A percentile compares a stretch with the other conserved stretches of the same genome.
These are phyloP conservation scores for Claviceps monticola DNA, from an alignment of 2,329 filamentous ascomycete species.

Conservation along the genomic window DNA sequence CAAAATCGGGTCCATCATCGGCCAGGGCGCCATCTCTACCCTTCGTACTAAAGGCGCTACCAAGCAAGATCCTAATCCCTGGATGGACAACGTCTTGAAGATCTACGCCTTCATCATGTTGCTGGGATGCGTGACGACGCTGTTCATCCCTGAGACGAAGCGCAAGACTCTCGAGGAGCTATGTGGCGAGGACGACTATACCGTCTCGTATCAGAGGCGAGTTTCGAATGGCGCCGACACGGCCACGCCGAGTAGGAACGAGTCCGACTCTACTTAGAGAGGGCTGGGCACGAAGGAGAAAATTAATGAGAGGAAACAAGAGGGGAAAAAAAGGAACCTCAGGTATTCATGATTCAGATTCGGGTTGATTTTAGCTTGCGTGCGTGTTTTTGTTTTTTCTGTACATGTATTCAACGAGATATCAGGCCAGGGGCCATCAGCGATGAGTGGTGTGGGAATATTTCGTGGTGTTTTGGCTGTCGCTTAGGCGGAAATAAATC, in stretches of 20 bases:
- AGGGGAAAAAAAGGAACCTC: no score
- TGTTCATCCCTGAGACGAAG: conserved; percentile 63
- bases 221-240: neutral
- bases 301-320: neutral
- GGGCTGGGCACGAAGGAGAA: neutral
- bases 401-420: neutral
- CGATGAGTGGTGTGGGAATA: no score
- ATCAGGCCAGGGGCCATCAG: no score
- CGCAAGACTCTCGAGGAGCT: conserved; percentile 59
- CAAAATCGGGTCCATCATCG: conserved; percentile 43
- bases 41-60: conserved; percentile 34
- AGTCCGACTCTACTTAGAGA: conserved; percentile 2
- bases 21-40: conserved; percentile 42
- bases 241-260: conserved; percentile 2
- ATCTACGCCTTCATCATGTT: conserved; percentile 69
- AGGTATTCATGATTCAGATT: no score
- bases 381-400: neutral
- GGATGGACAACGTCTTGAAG: conserved; percentile 66
- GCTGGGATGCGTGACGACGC: conserved; percentile 51
- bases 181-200: conserved; percentile 21
- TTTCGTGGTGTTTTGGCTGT: no score
- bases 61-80: conserved; percentile 32
- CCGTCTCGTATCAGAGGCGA: conserved; percentile 4
- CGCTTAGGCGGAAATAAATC: no score
- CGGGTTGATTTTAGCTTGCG: no score